These are phyloP conservation scores for Phytophthora nicotianae DNA, from an alignment of 352 stramenopile genomes.

Conservation along the genomic window DNA sequence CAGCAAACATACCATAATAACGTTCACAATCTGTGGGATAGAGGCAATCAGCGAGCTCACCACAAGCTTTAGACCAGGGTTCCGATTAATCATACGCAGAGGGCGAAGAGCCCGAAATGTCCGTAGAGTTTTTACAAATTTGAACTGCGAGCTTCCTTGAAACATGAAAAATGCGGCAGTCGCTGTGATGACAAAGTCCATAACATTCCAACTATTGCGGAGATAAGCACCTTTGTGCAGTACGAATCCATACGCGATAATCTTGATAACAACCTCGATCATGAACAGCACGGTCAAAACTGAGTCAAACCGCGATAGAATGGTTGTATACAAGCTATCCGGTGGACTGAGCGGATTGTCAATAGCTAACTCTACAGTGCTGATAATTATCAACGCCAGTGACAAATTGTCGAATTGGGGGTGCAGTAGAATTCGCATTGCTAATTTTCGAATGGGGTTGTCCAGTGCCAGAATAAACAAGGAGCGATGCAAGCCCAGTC, in stretches of 20 bases:
- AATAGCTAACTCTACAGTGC: constrained; percentile 69
- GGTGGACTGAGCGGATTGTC: constrained; percentile 74
- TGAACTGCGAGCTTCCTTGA: constrained; percentile 70
- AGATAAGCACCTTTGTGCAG: constrained; percentile 73
- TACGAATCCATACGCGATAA: constrained; percentile 82
- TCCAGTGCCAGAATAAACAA: constrained; percentile 48
- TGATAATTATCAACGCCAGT: constrained; percentile 75
- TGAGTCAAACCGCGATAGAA: constrained; percentile 70
- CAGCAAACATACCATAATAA: constrained; percentile 83
- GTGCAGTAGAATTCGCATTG: constrained; percentile 58
- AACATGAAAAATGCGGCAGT: constrained; percentile 74
- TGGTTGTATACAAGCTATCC: constrained; percentile 42
- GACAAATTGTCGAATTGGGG: constrained; percentile 80
- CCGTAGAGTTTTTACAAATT: constrained; percentile 70
- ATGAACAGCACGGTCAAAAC: constrained; percentile 86
- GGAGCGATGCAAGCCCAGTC: constrained; percentile 37
- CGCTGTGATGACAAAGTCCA: constrained; percentile 90
- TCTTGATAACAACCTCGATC: constrained; percentile 86
- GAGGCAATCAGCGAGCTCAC: constrained; percentile 81
- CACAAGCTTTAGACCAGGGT: constrained; percentile 72
- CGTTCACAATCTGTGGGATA: constrained; percentile 84
- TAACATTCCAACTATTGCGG: constrained; percentile 87
- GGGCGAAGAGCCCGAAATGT: constrained; percentile 83
- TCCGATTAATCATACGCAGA: constrained; percentile 85
- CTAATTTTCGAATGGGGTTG: constrained; percentile 58